Evolutionary conservation across 345 rosid genomes (phyloP).

Genomic region (Diplotaxis tenuifolia): DNA sequence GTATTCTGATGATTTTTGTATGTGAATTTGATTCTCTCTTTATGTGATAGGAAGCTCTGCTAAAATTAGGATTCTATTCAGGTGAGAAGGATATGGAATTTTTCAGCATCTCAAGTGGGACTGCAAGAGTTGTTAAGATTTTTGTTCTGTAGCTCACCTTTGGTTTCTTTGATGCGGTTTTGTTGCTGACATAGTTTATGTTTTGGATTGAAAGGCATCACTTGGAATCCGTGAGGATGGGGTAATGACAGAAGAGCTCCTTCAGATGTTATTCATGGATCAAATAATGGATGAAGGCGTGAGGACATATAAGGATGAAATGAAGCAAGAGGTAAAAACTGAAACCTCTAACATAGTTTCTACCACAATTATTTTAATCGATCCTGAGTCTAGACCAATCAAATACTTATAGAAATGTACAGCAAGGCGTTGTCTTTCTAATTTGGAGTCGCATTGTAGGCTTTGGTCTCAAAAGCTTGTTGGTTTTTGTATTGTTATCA

Average conservation of each 20-base stretch:
- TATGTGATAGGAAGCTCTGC: conserved; percentile 64
- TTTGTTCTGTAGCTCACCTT: not conserved
- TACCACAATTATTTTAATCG: no score
- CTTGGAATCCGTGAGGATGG: conserved; percentile 71
- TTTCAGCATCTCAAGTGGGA: conserved; percentile 77
- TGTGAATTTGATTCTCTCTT: not conserved
- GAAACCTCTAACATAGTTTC: not conserved
- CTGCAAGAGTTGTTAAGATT: conserved; percentile 51
- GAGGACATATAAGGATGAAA: conserved; percentile 22
- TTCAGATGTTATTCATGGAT: conserved; percentile 51
- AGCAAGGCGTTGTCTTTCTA: no score
- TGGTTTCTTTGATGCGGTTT: not conserved
- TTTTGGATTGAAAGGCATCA: conserved; percentile 55
- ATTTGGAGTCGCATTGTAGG: not conserved
- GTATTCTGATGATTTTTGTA: not conserved
- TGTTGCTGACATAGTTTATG: not conserved
- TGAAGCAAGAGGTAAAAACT: conserved; percentile 42
- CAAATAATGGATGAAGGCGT: conserved; percentile 20
- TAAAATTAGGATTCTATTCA: conserved; percentile 71
- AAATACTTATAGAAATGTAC: no score
- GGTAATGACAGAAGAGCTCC: conserved; percentile 70
- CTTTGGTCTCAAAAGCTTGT: not conserved
- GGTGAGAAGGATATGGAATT: conserved; percentile 88
- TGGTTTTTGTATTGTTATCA: not conserved
- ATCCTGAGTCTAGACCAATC: not conserved